Conservation (phyloP, 768 basidiomycete species). For the Daedaleopsis sinensis region DNA sequence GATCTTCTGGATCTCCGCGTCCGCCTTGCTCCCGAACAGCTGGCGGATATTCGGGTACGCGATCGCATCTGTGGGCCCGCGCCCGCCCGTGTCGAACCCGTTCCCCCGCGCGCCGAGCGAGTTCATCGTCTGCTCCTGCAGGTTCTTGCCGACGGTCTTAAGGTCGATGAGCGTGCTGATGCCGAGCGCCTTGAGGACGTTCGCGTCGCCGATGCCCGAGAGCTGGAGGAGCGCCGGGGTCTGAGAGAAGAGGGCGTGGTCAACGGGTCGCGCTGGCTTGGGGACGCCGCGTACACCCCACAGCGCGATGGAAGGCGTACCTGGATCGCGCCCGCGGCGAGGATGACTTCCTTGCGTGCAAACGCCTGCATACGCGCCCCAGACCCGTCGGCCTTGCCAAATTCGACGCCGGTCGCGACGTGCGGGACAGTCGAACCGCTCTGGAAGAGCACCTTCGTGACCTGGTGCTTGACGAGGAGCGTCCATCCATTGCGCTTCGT, state of each 20-base stretch:
- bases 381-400: constrained; percentile 42
- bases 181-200: constrained; percentile 46
- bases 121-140: constrained; percentile 50
- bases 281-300: too few relatives aligned
- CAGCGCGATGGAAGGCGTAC: neutral
- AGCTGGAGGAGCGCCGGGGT: constrained; percentile 51
- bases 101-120: constrained; percentile 10
- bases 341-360: constrained; percentile 53
- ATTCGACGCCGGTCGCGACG: constrained; percentile 50
- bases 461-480: constrained; percentile 37
- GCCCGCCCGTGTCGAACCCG: constrained; percentile 13
- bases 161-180: constrained; percentile 50
- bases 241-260: neutral
- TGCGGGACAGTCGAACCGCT: constrained; percentile 37
- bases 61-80: constrained; percentile 42
- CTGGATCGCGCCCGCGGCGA: constrained; percentile 54
- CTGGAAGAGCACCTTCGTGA: constrained; percentile 46
- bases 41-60: constrained; percentile 55
- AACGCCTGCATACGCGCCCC: constrained; percentile 37
- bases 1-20: constrained; percentile 34
- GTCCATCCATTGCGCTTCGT: constrained; percentile 49
- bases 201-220: constrained; percentile 58
- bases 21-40: constrained; percentile 42
- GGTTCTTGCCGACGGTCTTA: constrained; percentile 55
- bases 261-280: neutral